Conservation (phyloP, 2,329 filamentous ascomycete species). For the Botrytis aclada region DNA sequence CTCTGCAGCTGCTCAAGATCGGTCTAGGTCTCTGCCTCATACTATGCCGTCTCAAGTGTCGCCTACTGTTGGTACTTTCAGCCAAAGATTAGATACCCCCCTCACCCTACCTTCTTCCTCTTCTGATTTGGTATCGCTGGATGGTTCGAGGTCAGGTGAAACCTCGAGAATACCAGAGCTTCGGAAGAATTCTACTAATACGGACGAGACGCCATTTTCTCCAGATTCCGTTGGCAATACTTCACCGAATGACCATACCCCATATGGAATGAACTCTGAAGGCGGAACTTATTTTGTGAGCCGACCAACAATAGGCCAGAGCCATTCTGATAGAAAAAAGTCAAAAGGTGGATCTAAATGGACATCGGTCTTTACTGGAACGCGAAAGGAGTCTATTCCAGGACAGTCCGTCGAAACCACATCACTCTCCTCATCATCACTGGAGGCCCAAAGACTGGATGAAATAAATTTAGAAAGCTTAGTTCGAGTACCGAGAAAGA, state of each 20-base stretch:
- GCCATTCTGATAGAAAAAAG: conserved; percentile 14
- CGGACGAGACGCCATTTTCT: conserved; percentile 23
- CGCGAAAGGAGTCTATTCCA: conserved; percentile 32
- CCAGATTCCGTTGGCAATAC: conserved; percentile 18
- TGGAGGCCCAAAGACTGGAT: conserved; percentile 40
- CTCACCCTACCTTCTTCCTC: conserved; percentile 24
- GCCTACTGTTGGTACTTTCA: conserved; percentile 18
- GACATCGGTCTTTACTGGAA: conserved; percentile 33
- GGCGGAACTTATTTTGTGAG: conserved; percentile 20
- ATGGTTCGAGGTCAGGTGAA: conserved; percentile 23
- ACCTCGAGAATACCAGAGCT: conserved; percentile 6
- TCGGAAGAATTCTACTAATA: conserved; percentile 10
- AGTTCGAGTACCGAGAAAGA: conserved; percentile 33
- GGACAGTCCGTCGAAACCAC: conserved; percentile 39
- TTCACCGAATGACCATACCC: conserved; percentile 18
- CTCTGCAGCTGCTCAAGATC: conserved; percentile 18
- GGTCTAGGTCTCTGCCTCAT: conserved; percentile 25
- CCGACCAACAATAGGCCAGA: conserved; percentile 19
- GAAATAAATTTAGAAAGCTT: conserved; percentile 41
- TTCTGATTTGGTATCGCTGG: conserved; percentile 23
- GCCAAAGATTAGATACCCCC: conserved; percentile 23
- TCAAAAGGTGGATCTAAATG: conserved; percentile 36
- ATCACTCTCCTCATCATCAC: conserved; percentile 39
- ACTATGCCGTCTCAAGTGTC: conserved; percentile 28
- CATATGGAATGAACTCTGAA: conserved; percentile 16